Base-by-base conservation (phyloP, 2,329 filamentous ascomycete species). In the Ascochyta lentis region DNA sequence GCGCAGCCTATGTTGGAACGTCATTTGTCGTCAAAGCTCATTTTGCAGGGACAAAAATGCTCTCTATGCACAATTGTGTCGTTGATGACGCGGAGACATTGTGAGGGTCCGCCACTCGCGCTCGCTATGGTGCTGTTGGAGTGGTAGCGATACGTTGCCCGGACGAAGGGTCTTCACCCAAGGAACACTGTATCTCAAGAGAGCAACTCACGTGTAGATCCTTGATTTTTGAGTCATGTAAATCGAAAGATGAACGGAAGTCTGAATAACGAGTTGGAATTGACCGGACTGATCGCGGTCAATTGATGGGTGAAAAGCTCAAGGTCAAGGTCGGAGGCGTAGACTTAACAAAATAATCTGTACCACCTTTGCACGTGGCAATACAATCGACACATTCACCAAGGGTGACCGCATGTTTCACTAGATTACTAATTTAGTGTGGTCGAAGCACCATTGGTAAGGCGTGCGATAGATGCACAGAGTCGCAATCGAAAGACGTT, bases 101-200 rank as follows among this genome's bases (percentile, higher is more conserved):
- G 16, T 10, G 9, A 24, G 40, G 37, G 22, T 38, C 16, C 4
- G n/a, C 6, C 29, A 33, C 41, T 19, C 37, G 33, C 45, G 16
- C 41, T 42, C 15, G 9, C 10, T 13, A 26, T 43, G 42, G 42
- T 33, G 7, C 12, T 43, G 41, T 29, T 12, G 19, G 1, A 23
- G 12, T 44, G 53, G 53, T 51, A 56, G 38, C 53, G 53, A 51
- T 22, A 16, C 47, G 19, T 42, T 51, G 24, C 24, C 38, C 3
- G 15, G 26, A 26, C 16, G 6, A 50, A 45, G 26, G 19, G 19
- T 33, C 13, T 35, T 10, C 6, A 40, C 4, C 15, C 19, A 23
- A 7, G n/a, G 27, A 27, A 15, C n/a, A 26, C 16, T 26, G 34
- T 6, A 4, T 7, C 22, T 19, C 3, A 35, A 5, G n/a, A 40